Evolutionary conservation across 208 protist species (phyloP), one percentile per base, ranked within the genome.

Genomic region (Leishmania braziliensis): DNA sequence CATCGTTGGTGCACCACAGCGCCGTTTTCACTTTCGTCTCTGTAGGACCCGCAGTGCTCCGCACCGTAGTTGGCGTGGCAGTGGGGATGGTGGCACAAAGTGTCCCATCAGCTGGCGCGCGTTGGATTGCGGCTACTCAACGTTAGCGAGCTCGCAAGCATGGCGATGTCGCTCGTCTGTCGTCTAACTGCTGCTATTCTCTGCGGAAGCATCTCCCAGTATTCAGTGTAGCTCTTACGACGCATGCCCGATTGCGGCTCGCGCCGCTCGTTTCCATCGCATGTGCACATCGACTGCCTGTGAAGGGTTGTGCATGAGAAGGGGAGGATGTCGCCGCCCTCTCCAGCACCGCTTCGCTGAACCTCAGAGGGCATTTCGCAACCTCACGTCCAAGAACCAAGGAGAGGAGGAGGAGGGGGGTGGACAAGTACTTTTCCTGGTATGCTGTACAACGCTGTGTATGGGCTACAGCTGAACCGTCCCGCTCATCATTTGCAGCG

Each of bases 401-500:
- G 56, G 48, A 5, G 60, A 58, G 43, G 5, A 53, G 54, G 39
- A 56, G 43, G 39, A 69, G 51, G 43, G 5, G 50, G 54, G 39
- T 56, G 43, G 51, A 75, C 54, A 58, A 60, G 8, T 73, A 20
- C 70, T 29, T 78, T 60, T 60, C 69, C 85, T 1, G 71, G 79
- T 26, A 71, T 68, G 48, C 66, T 86, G 2, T 91, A 90, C 80
- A 74, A 82, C n/a, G 60, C 80, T 5, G 12, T 90, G 1, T 77
- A 85, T 48, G 18, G 84, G 6, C 53, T 93, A 1, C 81, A 89
- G 16, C 46, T 91, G 68, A 76, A 86, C 48, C 88, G 88, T 5
- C 89, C 90, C 77, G 43, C 90, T 93, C 83, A 82, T 80, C 0
- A 71, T 86, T 12, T 78, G 84, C 77, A 91, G 91, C 76, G 50